Percentiles rank a stretch among this genome's conserved stretches.
Evolutionary conservation across 495 filamentous ascomycete genomes (phyloP).

Genomic region (Pyrenopolyporus hunteri): DNA sequence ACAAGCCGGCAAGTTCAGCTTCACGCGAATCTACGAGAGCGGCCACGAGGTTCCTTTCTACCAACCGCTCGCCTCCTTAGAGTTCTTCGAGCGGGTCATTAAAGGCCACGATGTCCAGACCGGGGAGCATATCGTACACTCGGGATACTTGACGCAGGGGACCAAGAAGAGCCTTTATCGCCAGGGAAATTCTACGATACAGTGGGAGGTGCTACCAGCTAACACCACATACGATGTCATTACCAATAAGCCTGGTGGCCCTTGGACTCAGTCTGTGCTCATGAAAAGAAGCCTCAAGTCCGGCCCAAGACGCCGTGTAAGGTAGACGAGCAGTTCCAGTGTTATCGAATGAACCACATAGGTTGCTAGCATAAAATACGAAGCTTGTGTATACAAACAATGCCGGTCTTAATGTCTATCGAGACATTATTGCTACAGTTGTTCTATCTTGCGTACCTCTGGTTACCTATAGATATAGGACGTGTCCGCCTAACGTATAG

Average conservation of each 20-base stretch:
- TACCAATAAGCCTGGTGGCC: conserved; percentile 51
- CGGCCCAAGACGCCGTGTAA: not conserved
- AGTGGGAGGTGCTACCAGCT: conserved; percentile 53
- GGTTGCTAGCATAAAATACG: too few species aligned
- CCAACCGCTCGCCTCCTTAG: conserved; percentile 65
- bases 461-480: too few species aligned
- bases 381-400: too few species aligned
- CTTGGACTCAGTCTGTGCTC: conserved; percentile 35
- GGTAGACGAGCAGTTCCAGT: too few species aligned
- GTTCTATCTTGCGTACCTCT: too few species aligned
- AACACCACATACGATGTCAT: conserved; percentile 63
- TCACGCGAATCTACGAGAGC: conserved; percentile 66
- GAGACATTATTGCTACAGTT: too few species aligned
- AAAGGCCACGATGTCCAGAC: conserved; percentile 65
- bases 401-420: too few species aligned
- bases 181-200: conserved; percentile 64
- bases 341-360: too few species aligned
- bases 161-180: conserved; percentile 57
- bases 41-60: conserved; percentile 76
- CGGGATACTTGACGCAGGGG: conserved; percentile 56
- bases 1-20: conserved; percentile 67
- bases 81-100: conserved; percentile 65
- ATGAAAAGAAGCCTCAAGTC: conserved; percentile 35
- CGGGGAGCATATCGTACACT: conserved; percentile 48
- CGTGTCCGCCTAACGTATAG: too few species aligned